phyloP scores from a whole-genome alignment of 2,329 filamentous ascomycete genomes.

The Epichloe hybrida region DNA sequence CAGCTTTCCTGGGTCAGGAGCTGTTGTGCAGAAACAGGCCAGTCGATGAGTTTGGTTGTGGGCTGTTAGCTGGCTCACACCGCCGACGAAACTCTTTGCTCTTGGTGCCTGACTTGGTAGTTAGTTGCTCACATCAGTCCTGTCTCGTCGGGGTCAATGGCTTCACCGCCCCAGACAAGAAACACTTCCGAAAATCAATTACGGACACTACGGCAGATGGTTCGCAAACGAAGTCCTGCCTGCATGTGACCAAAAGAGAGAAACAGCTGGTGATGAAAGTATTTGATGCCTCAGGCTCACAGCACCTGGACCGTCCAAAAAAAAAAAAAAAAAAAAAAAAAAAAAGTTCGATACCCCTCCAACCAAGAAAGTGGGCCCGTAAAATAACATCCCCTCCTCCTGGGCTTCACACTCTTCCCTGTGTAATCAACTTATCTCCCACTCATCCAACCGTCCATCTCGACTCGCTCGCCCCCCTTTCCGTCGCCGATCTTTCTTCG shows the following conservation, averaged over 20 bases:
- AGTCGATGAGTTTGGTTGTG: background rate
- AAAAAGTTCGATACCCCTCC: conserved; percentile 2
- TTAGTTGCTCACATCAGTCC: too few relatives aligned
- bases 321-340: background rate
- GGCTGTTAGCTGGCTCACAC: background rate
- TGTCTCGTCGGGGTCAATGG: too few relatives aligned
- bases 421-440: background rate
- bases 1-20: too few relatives aligned
- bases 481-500: background rate
- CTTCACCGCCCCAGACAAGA: too few relatives aligned
- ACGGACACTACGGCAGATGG: too few relatives aligned
- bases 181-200: too few relatives aligned
- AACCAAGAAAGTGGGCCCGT: conserved; percentile 3
- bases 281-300: conserved; percentile 1
- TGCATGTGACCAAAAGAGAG: too few relatives aligned
- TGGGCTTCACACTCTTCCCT: background rate
- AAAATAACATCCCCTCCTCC: conserved; percentile 4
- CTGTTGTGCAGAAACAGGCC: background rate
- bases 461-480: background rate
- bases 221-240: too few relatives aligned
- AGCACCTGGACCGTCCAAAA: background rate
- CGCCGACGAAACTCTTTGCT: background rate
- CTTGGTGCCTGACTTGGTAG: background rate
- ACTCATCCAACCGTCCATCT: background rate
- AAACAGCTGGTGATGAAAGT: too few relatives aligned